Conservation (phyloP, 108 stramenopile species). For the Nannochloropsis gaditana region DNA sequence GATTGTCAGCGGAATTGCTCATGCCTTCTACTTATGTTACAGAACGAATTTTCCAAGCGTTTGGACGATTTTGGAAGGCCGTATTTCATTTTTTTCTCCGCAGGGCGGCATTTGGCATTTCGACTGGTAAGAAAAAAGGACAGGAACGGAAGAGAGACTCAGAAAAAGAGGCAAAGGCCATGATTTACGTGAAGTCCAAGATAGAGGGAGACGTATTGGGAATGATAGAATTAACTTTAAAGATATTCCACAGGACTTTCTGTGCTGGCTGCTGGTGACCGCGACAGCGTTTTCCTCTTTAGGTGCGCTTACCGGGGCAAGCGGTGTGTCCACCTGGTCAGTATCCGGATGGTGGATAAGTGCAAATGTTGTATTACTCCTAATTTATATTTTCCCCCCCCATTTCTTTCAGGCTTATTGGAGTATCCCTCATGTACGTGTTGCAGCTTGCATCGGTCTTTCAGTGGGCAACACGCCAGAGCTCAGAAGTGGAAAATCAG, state of each 20-base stretch:
- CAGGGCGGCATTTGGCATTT: conserved; percentile 73
- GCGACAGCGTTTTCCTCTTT: conserved; percentile 66
- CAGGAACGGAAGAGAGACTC: too few species aligned
- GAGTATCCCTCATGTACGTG: conserved; percentile 45
- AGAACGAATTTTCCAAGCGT: too few species aligned
- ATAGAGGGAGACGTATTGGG: background rate
- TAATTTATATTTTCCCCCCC: too few species aligned
- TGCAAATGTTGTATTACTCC: background rate
- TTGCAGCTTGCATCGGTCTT: conserved; percentile 51
- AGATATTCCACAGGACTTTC: too few species aligned
- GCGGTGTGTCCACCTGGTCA: too few species aligned
- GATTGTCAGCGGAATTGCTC: too few species aligned
- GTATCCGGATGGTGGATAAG: background rate
- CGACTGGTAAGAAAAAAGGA: conserved; percentile 60
- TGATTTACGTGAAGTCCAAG: too few species aligned
- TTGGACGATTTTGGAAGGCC: conserved; percentile 33
- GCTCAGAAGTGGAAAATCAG: conserved; percentile 81
- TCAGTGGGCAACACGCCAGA: conserved; percentile 61
- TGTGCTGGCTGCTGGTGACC: background rate
- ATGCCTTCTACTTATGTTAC: too few species aligned
- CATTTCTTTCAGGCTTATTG: conserved; percentile 6
- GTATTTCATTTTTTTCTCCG: conserved; percentile 67
- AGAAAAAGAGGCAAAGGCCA: too few species aligned
- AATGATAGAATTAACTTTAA: too few species aligned
- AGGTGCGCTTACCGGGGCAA: background rate